Evolutionary conservation across 441 rosid genomes (phyloP).

Genomic region (Biscutella laevigata): DNA sequence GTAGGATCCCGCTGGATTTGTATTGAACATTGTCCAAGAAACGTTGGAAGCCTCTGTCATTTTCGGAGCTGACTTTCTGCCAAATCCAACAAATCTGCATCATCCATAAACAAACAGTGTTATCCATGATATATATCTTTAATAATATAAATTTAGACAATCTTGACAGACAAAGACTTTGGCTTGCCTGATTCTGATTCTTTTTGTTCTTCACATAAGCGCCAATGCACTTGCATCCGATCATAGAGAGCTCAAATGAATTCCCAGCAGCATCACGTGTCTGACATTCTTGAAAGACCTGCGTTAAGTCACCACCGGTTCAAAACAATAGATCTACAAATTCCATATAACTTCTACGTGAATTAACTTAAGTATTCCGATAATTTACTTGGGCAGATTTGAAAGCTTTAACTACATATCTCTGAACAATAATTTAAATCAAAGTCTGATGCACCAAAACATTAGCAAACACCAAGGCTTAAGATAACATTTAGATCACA

Average conservation of each 20-base stretch:
- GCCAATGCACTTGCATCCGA: slow-evolving; percentile 87
- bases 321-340: not conserved
- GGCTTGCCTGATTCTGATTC: slow-evolving; percentile 82
- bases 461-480: not conserved
- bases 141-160: slow-evolving; percentile 1
- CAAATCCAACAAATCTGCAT: slow-evolving; percentile 94
- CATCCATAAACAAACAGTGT: not conserved
- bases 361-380: not conserved
- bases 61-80: slow-evolving; percentile 70
- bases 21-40: slow-evolving; percentile 94
- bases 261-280: slow-evolving; percentile 49
- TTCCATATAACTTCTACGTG: not conserved
- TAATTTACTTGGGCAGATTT: not conserved
- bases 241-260: slow-evolving; percentile 68
- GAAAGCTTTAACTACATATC: not conserved
- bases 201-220: slow-evolving; percentile 93
- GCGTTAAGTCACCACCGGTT: slow-evolving; percentile 13
- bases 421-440: not conserved
- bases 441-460: not conserved
- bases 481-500: not conserved
- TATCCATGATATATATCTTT: slow-evolving; percentile 6
- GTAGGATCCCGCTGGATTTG: slow-evolving; percentile 69
- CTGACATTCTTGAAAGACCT: slow-evolving; percentile 75
- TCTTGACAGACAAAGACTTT: slow-evolving; percentile 5
- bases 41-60: slow-evolving; percentile 85